Base-by-base conservation (phyloP, 345 rosid species). In the Atalantia buxifolia region DNA sequence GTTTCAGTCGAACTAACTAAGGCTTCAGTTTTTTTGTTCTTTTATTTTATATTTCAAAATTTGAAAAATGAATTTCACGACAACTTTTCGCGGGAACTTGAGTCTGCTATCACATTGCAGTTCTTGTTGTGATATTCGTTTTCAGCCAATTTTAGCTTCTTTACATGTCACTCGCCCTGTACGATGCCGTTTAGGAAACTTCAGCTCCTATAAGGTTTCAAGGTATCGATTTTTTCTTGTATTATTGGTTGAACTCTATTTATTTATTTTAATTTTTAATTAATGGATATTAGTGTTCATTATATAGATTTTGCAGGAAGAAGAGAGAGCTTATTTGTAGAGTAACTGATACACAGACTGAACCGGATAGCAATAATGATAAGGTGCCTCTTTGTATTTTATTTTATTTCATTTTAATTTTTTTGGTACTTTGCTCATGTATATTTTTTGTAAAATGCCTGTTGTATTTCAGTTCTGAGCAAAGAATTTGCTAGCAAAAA, bases 341-440 rank as follows among this genome's bases (percentile, higher is more conserved):
- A 85, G 89, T 65, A 27, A 87, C 89, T 16, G 92, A 90, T 35
- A 62, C 97, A 31, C 84, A 89, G 83, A 91, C 83, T 7, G 94
- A 92, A 85, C 91, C 98, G 45, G 98, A 92, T 81, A 85, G 88
- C 74, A 89, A 92, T 69, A 83, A 91, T 61, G 94, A 93, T 74
- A 80, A 91, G 98, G 98, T 90, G n/a, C 10, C n/a, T 59, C 16
- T 0, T 64, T 35, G 5, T 35, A 35, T 35, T 35, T 64, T 2
- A 0, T 12, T 40, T 40, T 9, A 9, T 40, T 40, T 42, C 13
- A 3, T 25, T 6, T 73, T 35, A 38, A 24, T 61, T 74, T 42
- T 42, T 21, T 57, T 31, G 48, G 30, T 24, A 18, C 69, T 27
- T 35, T 27, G 9, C 12, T 36, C 18, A 31, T 77, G 3, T 59